Evolutionary conservation across 192 early-diverging fungal species (phyloP).

Genomic region (Rhizophagus clarus): DNA sequence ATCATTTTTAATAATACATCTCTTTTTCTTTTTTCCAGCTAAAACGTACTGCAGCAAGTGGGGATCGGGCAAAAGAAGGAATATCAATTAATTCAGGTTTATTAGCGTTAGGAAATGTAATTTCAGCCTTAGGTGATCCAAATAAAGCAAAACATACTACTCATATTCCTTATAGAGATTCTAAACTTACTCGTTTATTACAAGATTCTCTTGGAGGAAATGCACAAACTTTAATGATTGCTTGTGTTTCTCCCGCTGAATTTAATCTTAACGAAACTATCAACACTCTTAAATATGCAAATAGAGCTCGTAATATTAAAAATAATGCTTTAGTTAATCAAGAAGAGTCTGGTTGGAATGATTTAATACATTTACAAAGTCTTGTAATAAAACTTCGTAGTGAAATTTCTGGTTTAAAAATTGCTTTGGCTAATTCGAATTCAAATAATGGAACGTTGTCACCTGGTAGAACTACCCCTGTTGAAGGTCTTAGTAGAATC

Average conservation of each 20-base stretch:
- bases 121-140: constrained; percentile 89
- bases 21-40: constrained; percentile 43
- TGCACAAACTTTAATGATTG: constrained; percentile 92
- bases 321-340: constrained; percentile 86
- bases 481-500: not conserved
- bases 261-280: constrained; percentile 86
- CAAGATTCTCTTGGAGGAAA: constrained; percentile 97
- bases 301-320: constrained; percentile 93
- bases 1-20: not conserved
- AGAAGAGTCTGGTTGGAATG: constrained; percentile 64
- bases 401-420: constrained; percentile 53
- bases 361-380: constrained; percentile 61
- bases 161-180: constrained; percentile 96
- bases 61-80: constrained; percentile 93
- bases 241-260: constrained; percentile 89
- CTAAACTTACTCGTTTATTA: constrained; percentile 93
- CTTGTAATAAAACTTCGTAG: constrained; percentile 64
- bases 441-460: not conserved
- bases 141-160: constrained; percentile 52
- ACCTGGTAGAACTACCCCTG: not conserved
- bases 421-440: not conserved
- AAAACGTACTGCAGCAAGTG: constrained; percentile 90
- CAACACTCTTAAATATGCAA: constrained; percentile 95
- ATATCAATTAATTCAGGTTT: constrained; percentile 97
- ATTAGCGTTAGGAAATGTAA: constrained; percentile 96